phyloP scores from a whole-genome alignment of 108 stramenopile species.

The Schizochytrium sp. region DNA sequence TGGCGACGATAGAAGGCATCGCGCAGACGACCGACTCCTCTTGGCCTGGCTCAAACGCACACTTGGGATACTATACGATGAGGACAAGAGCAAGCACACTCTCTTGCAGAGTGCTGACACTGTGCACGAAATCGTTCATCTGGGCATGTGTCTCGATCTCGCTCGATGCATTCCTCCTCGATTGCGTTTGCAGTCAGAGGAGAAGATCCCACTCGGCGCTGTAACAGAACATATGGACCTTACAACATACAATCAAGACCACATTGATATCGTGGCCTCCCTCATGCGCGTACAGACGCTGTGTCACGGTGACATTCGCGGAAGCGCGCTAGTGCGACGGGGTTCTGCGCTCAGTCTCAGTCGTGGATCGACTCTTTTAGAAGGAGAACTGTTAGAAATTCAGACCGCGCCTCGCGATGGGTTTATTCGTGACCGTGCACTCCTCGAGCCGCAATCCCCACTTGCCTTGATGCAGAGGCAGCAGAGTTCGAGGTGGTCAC shows the following conservation, averaged over 20 bases:
- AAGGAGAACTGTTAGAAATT: not conserved
- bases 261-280: not conserved
- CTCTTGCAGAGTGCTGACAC: not conserved
- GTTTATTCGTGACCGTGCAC: too few relatives aligned
- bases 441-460: too few relatives aligned
- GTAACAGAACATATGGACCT: not conserved
- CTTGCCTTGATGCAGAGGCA: not conserved
- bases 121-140: not conserved
- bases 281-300: not conserved
- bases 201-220: not conserved
- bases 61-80: not conserved
- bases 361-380: not conserved
- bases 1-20: too few relatives aligned
- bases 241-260: not conserved
- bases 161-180: not conserved
- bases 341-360: not conserved
- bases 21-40: not conserved
- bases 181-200: not conserved
- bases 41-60: not conserved
- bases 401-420: not conserved
- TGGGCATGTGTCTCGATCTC: not conserved
- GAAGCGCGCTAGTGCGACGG: not conserved
- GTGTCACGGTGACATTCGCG: not conserved
- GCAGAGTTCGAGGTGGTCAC: not conserved
- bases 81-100: not conserved